These are phyloP conservation scores for Eimeria nieschulzi DNA, from an alignment of 169 alveolate species.

Conservation along the genomic window DNA sequence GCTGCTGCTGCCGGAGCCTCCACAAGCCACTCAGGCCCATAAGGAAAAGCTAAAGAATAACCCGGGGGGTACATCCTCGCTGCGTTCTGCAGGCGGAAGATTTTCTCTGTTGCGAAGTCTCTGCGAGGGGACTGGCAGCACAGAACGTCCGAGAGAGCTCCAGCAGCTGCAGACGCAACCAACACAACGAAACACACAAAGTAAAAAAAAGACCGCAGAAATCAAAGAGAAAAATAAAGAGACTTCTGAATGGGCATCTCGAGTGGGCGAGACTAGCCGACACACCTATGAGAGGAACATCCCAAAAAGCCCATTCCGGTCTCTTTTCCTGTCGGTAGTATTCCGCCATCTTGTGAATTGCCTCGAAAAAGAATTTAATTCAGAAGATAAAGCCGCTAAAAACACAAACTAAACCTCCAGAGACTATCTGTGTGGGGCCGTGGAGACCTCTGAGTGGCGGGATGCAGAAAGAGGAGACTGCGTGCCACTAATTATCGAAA, in stretches of 20 bases:
- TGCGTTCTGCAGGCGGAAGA: constrained; percentile 28
- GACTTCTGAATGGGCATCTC: too few relatives aligned
- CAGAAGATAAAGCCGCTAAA: neutral
- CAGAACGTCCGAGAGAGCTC: constrained; percentile 45
- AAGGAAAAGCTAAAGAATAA: neutral
- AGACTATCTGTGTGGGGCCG: constrained; percentile 40
- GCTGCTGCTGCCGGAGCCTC: too few relatives aligned
- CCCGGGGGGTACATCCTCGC: constrained; percentile 47
- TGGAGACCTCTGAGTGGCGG: constrained; percentile 6
- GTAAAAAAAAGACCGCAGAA: too few relatives aligned
- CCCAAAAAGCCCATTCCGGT: constrained; percentile 24
- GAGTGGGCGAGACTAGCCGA: neutral
- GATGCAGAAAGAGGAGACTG: neutral
- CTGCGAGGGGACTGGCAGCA: constrained; percentile 58
- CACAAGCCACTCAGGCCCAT: too few relatives aligned
- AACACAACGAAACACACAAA: neutral
- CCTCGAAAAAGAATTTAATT: neutral
- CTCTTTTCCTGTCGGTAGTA: neutral
- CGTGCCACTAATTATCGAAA: too few relatives aligned
- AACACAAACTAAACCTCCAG: too few relatives aligned
- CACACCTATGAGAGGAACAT: constrained; percentile 53
- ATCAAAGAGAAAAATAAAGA: too few relatives aligned
- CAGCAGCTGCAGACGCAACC: constrained; percentile 23
- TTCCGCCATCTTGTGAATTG: constrained; percentile 5
- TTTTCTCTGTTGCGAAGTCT: constrained; percentile 37